Base-by-base conservation (phyloP, 139 green algal species). In the Closterium sp. region DNA sequence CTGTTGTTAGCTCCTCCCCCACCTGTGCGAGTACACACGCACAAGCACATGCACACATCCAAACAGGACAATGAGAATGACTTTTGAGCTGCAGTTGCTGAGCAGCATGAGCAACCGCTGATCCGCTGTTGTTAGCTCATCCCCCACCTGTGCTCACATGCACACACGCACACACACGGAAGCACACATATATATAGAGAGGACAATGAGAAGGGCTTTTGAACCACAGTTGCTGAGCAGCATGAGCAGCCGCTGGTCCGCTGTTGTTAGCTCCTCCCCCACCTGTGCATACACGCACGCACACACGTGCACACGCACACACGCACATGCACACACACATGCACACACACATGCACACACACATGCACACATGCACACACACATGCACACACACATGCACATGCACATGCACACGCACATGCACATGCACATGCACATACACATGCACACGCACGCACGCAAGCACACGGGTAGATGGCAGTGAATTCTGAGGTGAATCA, bases 61-160 rank as follows among this genome's bases (percentile, higher is more conserved):
- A n/a, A n/a, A n/a, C n/a, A n/a, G n/a, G n/a, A n/a, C n/a, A n/a
- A n/a, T n/a, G n/a, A n/a, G n/a, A n/a, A n/a, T n/a, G n/a, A n/a
- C n/a, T n/a, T n/a, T n/a, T n/a, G 87, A 94, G 31, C 88, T 28
- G 62, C 29, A 62, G 87, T 94, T 93, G 50, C 88, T 92, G 30
- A 94, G 70, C 89, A 94, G 92, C 89, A 94, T 89, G 88, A 94
- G 88, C 27, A 94, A 86, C 4, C 88, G 88, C 45, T 94, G 92
- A 2, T 94, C 62, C 30, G 91, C 28, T 10, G 87, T 89, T 9
- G 86, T 87, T 24, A 94, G 88, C 85, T 31, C 28, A 11, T 88
- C 91, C 27, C 91, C 91, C 17, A 70, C 91, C 88, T 92, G 79
- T n/a, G n/a, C n/a, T n/a, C n/a, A n/a, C n/a, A n/a, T n/a, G n/a